phyloP scores from a whole-genome alignment of 1,284 basidiomycete genomes.

The Tilletia caries region DNA sequence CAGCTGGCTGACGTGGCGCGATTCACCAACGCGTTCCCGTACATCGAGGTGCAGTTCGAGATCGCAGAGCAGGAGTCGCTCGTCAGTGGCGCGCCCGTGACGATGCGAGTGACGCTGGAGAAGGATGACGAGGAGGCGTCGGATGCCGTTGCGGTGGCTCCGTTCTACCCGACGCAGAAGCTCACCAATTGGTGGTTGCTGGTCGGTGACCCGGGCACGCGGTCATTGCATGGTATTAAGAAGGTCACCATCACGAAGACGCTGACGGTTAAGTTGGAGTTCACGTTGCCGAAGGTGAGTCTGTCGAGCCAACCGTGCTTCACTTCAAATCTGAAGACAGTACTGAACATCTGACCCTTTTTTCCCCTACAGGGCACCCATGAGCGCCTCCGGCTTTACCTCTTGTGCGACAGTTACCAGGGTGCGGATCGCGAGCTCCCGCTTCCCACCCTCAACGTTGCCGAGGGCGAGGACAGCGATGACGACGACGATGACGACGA shows the following conservation, averaged over 20 bases:
- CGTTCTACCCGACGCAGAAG: constrained; percentile 86
- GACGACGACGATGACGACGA: constrained; percentile 38
- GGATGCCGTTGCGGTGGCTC: constrained; percentile 74
- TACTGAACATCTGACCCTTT: neutral
- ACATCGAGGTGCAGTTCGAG: constrained; percentile 76
- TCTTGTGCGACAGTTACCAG: constrained; percentile 83
- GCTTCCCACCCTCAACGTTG: constrained; percentile 37
- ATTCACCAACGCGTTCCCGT: constrained; percentile 63
- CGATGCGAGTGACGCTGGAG: constrained; percentile 72
- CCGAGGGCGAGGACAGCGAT: constrained; percentile 37
- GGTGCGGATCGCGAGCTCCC: constrained; percentile 49
- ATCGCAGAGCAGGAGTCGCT: constrained; percentile 67
- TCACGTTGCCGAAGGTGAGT: constrained; percentile 58
- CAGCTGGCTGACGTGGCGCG: constrained; percentile 60
- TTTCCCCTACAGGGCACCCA: constrained; percentile 64
- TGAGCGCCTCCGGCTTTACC: constrained; percentile 73
- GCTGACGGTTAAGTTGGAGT: constrained; percentile 79
- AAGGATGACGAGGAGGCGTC: constrained; percentile 72
- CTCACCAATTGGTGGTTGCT: constrained; percentile 97
- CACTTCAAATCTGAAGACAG: neutral
- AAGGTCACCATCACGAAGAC: constrained; percentile 73
- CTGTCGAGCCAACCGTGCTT: neutral
- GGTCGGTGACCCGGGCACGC: constrained; percentile 71
- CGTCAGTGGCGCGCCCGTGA: constrained; percentile 76
- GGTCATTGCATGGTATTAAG: constrained; percentile 85